Evolutionary conservation across 1,284 basidiomycete species (phyloP).

Genomic region (Wolfiporia cocos): DNA sequence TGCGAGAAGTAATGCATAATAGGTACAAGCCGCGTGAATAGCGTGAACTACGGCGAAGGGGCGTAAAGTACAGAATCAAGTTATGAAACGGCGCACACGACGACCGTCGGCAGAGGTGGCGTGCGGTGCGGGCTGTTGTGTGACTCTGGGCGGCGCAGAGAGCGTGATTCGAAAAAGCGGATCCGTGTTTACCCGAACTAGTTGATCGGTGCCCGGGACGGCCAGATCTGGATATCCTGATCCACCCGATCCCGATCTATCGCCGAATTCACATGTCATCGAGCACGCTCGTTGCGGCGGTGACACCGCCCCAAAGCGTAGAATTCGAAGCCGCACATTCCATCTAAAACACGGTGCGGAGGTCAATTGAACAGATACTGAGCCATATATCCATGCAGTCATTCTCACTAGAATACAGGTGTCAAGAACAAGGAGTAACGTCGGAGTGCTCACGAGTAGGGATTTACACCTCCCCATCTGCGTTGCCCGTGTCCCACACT

Average conservation of each 20-base stretch:
- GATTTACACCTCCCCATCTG: no score
- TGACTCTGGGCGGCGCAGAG: no score
- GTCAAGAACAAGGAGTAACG: no score
- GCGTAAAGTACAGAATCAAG: constrained; percentile 6
- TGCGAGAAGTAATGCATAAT: constrained; percentile 75
- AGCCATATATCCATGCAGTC: no score
- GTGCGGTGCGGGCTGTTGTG: no score
- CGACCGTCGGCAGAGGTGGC: no score
- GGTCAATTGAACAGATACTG: no score
- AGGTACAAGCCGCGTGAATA: constrained; percentile 3
- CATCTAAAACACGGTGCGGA: no score
- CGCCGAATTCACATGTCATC: not conserved
- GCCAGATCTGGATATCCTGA: not conserved
- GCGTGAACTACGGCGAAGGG: constrained; percentile 3
- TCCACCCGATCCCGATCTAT: constrained; percentile 1
- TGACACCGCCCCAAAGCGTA: not conserved
- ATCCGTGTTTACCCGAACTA: constrained; percentile 7
- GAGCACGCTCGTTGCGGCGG: not conserved
- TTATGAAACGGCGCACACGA: constrained; percentile 7
- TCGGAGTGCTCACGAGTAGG: no score
- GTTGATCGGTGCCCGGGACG: constrained; percentile 1
- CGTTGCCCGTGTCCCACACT: no score
- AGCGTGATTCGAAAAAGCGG: constrained; percentile 6
- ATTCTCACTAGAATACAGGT: no score
- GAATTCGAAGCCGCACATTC: no score